Base-by-base conservation (phyloP, 306 rosid genomes). In the Morella rubra region DNA sequence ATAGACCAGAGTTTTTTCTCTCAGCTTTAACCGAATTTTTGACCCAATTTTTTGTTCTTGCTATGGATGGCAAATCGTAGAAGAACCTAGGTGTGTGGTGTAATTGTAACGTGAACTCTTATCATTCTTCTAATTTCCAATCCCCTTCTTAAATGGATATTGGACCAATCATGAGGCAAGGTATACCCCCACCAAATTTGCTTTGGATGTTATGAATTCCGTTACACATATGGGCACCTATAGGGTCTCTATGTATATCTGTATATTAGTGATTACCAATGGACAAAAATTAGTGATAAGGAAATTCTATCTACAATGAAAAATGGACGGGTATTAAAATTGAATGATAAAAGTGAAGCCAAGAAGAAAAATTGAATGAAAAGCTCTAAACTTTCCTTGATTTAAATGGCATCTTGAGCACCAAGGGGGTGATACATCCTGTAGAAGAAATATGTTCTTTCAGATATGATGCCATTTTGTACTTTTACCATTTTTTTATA, bases 1-100 rank as follows among this genome's bases (percentile, higher is more conserved):
- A 40, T 65, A 56, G 40, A 72, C 66, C 73, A 75, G 77, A 12
- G 13, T 32, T 19, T 55, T 53, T 83, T 78, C 76, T 42, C 52
- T 52, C 53, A 27, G 73, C 68, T 44, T 82, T 73, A 32, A 54
- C 58, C 52, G 14, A 37, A 19, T 14, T 16, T n/a, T 44, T 49
- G 76, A 50, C 51, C 52, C 20, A 45, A 55, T 51, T 76, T 18
- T 16, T 61, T 19, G 47, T 20, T 54, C 68, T 81, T 49, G 51
- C 11, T 19, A 2, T 40, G 71, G 45, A 51, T 77, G 59, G 40
- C 1, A 72, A 46, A 41, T 10, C 61, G 49, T 24, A 61, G 44
- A 40, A 45, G 49, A 65, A 27, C 41, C 66, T 56, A 56, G 62
- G 37, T n/a, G 24, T 7, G 8, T 56, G 62, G 20, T 56, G 32